Evolutionary conservation across 1,139 yeast genomes (phyloP).

Genomic region (Yarrowia galli): DNA sequence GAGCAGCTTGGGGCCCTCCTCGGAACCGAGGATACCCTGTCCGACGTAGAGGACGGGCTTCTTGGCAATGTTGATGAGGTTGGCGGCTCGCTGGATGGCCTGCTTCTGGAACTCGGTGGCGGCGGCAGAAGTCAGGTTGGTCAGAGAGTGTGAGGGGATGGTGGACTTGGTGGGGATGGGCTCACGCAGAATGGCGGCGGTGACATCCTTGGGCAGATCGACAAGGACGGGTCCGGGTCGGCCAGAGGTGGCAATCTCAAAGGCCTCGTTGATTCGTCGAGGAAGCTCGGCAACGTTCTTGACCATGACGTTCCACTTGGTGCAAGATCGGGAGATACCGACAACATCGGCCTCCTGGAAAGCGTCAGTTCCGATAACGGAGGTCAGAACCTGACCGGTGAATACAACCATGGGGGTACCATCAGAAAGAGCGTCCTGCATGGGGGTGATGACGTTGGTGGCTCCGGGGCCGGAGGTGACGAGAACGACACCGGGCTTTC

Average conservation of each 20-base stretch:
- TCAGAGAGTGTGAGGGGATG: conserved; percentile 81
- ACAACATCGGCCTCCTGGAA: conserved; percentile 99
- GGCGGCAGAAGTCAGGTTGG: conserved; percentile 72
- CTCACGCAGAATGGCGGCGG: conserved; percentile 85
- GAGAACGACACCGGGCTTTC: conserved; percentile 97
- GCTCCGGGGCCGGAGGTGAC: conserved; percentile 99
- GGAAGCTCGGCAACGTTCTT: conserved; percentile 94
- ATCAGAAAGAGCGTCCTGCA: conserved; percentile 97
- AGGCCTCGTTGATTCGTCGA: conserved; percentile 94
- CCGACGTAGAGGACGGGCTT: conserved; percentile 91
- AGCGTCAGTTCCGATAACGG: conserved; percentile 96
- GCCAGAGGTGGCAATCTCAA: conserved; percentile 93
- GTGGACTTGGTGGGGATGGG: conserved; percentile 88
- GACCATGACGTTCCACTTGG: conserved; percentile 99
- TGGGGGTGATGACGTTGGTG: conserved; percentile 93
- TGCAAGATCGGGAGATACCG: conserved; percentile 95
- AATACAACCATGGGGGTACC: conserved; percentile 98
- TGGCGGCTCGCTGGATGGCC: conserved; percentile 79
- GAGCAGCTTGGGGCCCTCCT: conserved; percentile 79
- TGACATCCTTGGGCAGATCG: conserved; percentile 96
- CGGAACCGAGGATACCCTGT: conserved; percentile 82
- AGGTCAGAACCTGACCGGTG: conserved; percentile 95
- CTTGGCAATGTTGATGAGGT: conserved; percentile 79
- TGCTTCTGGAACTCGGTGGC: conserved; percentile 79
- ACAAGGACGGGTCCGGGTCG: conserved; percentile 99